Percentiles rank a stretch among this genome's conserved stretches.
Evolutionary conservation across 495 filamentous ascomycete species (phyloP).

Genomic region (Hyaloscypha finlandica): DNA sequence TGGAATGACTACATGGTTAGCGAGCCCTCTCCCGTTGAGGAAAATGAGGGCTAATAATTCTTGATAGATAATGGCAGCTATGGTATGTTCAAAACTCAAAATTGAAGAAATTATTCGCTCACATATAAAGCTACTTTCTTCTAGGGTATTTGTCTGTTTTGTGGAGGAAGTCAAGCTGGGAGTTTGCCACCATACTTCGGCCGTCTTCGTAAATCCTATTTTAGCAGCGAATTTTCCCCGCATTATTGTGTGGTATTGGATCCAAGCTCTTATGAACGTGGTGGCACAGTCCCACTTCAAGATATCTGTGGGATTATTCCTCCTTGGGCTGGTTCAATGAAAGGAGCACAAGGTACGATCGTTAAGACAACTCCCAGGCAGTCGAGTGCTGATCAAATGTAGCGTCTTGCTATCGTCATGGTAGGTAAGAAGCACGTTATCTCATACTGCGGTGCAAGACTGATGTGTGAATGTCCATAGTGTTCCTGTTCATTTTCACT

Average conservation of each 20-base stretch:
- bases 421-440: not conserved
- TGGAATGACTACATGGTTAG: constrained; percentile 42
- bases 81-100: no score
- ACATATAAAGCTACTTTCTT: not conserved
- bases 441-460: not conserved
- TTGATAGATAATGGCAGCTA: constrained; percentile 39
- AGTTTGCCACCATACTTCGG: constrained; percentile 39
- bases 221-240: constrained; percentile 28
- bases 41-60: not conserved
- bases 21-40: not conserved
- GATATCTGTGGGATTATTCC: constrained; percentile 32
- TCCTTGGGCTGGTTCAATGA: constrained; percentile 38
- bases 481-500: constrained; percentile 38
- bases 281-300: constrained; percentile 30
- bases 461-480: not conserved
- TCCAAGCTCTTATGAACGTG: constrained; percentile 34
- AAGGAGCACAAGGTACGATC: constrained; percentile 35
- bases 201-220: constrained; percentile 27
- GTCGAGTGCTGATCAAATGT: not conserved
- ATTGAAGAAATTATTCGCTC: not conserved
- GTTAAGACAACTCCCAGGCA: not conserved
- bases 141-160: constrained; percentile 13
- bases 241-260: constrained; percentile 42
- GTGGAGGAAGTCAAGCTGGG: constrained; percentile 35
- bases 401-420: not conserved